Base-by-base conservation (phyloP, 257 asterid species). In the Lithospermum erythrorhizon region DNA sequence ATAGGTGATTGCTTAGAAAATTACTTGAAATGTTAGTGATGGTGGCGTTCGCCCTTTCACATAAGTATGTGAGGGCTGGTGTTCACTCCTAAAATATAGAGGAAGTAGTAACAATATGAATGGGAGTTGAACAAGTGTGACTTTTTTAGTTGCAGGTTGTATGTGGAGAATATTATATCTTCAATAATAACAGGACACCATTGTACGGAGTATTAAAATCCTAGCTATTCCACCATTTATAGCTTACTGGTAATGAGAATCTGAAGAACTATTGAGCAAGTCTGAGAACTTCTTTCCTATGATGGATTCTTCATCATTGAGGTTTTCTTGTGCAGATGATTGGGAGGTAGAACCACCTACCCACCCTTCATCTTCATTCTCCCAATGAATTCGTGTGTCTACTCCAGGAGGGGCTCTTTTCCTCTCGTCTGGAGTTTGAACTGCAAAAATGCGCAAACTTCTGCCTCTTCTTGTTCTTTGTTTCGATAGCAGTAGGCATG, bases 371-470 rank as follows among this genome's bases (percentile, higher is more conserved):
- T 90, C 94, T 25, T 90, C 95, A 32, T 70, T 85, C 73, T 83
- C 94, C 96, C 96, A 87, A 29, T 85, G 96, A 68, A 90, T 87
- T 73, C 97, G 73, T 6, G 97, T 87, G 59, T 90, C 95, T 25
- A 81, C 86, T 22, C 89, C 94, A 0, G 90, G 96, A 27, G 94
- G 81, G 15, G 86, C 85, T 49, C 63, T 78, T 65, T 75, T 76
- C 29, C 64, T 64, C 20, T 64, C 57, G 52, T 66, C 57, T 5
- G 90, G 63, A 24, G 81, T 84, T 62, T 79, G 81, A 41, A 67
- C 70, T 11, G 93, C 86, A 49, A 30, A 57, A 51, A 74, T 74
- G 3, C 32, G 67, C 21, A 66, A 57, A 16, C 62, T 64, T 19
- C 64, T 47, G 2, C 20, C 60, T 45, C 20, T 29, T 27, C 60